Evolutionary conservation across 768 basidiomycete genomes (phyloP), one percentile per base, ranked within the genome.

Genomic region (Galerina sulciceps): DNA sequence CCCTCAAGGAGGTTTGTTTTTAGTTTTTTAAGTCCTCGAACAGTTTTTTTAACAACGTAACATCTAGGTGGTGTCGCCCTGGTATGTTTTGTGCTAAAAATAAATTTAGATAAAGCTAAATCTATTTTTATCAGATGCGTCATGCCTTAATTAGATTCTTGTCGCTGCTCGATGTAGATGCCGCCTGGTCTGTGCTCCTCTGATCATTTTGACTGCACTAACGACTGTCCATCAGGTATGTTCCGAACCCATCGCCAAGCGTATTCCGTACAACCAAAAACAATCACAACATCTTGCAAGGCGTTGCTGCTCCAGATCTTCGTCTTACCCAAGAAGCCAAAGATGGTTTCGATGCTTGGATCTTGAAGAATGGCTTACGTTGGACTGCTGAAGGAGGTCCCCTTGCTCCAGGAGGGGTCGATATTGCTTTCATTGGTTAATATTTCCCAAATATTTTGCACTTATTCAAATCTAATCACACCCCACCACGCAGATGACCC

Each of bases 241-340:
- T 94, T 34, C 92, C 91, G 46, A 93, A 93, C 77, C 90, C 91
- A 20, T 88, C 93, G 45, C 94, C 94, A 1, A 85, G 83, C 61
- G 91, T 96, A 38, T 96, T 96, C 84, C 87, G 94, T 62, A 94
- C 91, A 60, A 96, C 94, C 63, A 92, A 92, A 81, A 93, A 93
- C 91, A 93, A 93, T 79, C 92, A 94, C 84, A 94, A 94, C 76
- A 93, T 93, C 70, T 80, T 96, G 20, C 94, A 97, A 85, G 95
- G 95, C 61, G 95, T 97, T 50, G 90, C 94, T 1, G 75, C 86
- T 11, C 87, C 90, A 9, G 85, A 85, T 59, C 81, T 93, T 49
- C 89, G 91, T 59, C 83, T 97, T 44, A 89, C 86, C 0, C 81
- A 89, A 62, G 86, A 88, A 55, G 87, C 89, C 51, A 92, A 94